A percentile compares a stretch with the other conserved stretches of the same genome.
These are phyloP conservation scores for Chlorophyllum brunneum DNA, from an alignment of 768 basidiomycete species.

Conservation along the genomic window DNA sequence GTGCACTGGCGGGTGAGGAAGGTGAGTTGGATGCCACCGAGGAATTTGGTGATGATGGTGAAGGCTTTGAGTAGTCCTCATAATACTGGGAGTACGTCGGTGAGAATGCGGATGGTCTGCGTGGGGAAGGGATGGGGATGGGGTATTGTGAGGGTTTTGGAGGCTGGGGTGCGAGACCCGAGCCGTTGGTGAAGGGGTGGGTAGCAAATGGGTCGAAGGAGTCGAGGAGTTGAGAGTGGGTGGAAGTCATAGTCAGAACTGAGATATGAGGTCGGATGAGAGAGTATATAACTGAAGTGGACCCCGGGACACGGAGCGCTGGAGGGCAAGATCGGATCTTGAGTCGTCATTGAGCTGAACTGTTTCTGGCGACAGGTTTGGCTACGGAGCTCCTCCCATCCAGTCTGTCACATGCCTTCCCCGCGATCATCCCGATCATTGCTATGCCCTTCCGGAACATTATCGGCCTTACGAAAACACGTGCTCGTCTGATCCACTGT, in stretches of 20 bases:
- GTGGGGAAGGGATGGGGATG: slow-evolving; percentile 33
- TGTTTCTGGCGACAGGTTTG: background rate
- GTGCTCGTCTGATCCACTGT: slow-evolving; percentile 3
- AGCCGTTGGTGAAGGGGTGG: slow-evolving; percentile 55
- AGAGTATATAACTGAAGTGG: slow-evolving; percentile 5
- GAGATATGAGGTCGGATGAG: background rate
- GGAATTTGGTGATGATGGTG: slow-evolving; percentile 21
- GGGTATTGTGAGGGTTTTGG: slow-evolving; percentile 47
- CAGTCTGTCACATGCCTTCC: slow-evolving; percentile 5
- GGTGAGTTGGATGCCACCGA: slow-evolving; percentile 16
- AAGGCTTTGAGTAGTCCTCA: slow-evolving; percentile 11
- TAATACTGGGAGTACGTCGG: slow-evolving; percentile 17
- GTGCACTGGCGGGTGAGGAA: slow-evolving; percentile 20
- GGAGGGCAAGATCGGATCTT: slow-evolving; percentile 10
- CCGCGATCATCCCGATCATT: slow-evolving; percentile 7
- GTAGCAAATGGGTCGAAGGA: slow-evolving; percentile 57
- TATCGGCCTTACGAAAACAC: slow-evolving; percentile 6
- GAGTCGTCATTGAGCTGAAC: background rate
- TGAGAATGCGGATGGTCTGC: slow-evolving; percentile 11
- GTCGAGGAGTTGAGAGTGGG: slow-evolving; percentile 30
- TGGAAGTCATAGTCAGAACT: slow-evolving; percentile 11
- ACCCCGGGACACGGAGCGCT: slow-evolving; percentile 3
- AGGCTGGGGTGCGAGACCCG: slow-evolving; percentile 35
- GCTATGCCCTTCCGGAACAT: slow-evolving; percentile 5
- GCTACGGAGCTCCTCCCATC: background rate